Base-by-base conservation (phyloP, 805 yeast genomes). In the Candida khao-thaluensis region DNA sequence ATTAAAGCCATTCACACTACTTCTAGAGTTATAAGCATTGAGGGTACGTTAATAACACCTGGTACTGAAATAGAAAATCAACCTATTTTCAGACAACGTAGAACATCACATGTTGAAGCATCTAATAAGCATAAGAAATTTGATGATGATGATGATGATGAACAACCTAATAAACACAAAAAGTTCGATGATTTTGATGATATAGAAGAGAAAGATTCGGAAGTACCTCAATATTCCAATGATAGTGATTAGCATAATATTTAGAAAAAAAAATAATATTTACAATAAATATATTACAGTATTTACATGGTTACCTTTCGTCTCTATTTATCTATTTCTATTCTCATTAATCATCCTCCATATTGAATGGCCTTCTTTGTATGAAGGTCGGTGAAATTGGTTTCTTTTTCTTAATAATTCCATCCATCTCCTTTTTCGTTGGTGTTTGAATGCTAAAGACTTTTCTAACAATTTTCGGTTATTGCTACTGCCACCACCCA, bases 1-100 rank as follows among this genome's bases (percentile, higher is more conserved):
- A 78, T 91, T 30, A 85, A 82, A 56, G 71, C 80, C 18, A 71
- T 91, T 38, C 82, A 77, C 62, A 77, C 82, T 10, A 76, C 90
- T 5, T 95, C 96, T 7, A 83, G 81, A 60, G 82, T 87, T 40
- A 80, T 90, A 11, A 82, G 95, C 7, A 74, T 91, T 10, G 95
- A 89, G 45, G 98, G 98, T n/a, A 82, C 96, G 1, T 69, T 90
- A 44, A 60, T 84, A 17, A 56, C 69, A 45, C 82, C 84, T 3
- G 82, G 81, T 15, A 57, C 65, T 20, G 84, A 77, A 47, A 60
- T 61, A 38, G 82, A 75, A 42, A 71, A 75, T 7, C 66, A 76
- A 49, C 82, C 85, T 3, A 75, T 79, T 3, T 74, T 66, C 35
- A 60, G 70, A 45, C 71, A 69, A 40, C 56, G 61, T 31, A 56